phyloP scores from a whole-genome alignment of 2,329 filamentous ascomycete species.

The Xylaria arbuscula region DNA sequence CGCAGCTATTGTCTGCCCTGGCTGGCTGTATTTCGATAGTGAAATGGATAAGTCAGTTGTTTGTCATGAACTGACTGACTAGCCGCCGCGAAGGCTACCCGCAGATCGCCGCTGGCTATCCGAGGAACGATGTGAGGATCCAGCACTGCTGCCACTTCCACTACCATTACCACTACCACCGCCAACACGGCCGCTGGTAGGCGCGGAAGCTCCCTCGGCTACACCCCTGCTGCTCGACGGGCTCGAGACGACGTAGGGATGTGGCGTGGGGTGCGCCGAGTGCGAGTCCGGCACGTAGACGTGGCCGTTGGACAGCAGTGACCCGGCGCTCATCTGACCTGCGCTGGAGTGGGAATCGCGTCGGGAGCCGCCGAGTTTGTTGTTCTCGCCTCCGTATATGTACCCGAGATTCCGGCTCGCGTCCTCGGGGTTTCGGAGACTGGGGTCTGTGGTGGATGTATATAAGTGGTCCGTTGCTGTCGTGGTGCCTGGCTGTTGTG shows the following conservation, averaged over 20 bases:
- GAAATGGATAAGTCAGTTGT: constrained; percentile 35
- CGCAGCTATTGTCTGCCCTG: background rate
- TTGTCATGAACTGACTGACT: constrained; percentile 29
- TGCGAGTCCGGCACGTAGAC: constrained; percentile 50
- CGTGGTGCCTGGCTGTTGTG: constrained; percentile 35
- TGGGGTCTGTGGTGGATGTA: constrained; percentile 33
- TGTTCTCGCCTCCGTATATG: constrained; percentile 44
- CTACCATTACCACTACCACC: background rate
- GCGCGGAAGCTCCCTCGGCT: constrained; percentile 35
- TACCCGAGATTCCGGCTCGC: constrained; percentile 42
- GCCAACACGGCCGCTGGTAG: constrained; percentile 27
- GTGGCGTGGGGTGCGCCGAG: constrained; percentile 39
- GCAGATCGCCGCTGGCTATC: constrained; percentile 49
- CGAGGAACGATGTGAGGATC: constrained; percentile 43
- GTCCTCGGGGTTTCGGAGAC: constrained; percentile 43
- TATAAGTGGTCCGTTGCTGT: constrained; percentile 41
- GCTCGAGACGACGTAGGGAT: constrained; percentile 42
- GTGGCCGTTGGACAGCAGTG: constrained; percentile 51
- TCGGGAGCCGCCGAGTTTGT: constrained; percentile 38
- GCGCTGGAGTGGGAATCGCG: constrained; percentile 45
- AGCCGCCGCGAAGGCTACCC: constrained; percentile 49
- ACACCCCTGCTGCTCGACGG: constrained; percentile 17
- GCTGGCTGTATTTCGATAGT: constrained; percentile 41
- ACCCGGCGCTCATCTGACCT: constrained; percentile 36
- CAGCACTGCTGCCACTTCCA: constrained; percentile 33